These are phyloP conservation scores for Cordyceps cateniannulata DNA, from an alignment of 2,329 filamentous ascomycete genomes.

Conservation along the genomic window DNA sequence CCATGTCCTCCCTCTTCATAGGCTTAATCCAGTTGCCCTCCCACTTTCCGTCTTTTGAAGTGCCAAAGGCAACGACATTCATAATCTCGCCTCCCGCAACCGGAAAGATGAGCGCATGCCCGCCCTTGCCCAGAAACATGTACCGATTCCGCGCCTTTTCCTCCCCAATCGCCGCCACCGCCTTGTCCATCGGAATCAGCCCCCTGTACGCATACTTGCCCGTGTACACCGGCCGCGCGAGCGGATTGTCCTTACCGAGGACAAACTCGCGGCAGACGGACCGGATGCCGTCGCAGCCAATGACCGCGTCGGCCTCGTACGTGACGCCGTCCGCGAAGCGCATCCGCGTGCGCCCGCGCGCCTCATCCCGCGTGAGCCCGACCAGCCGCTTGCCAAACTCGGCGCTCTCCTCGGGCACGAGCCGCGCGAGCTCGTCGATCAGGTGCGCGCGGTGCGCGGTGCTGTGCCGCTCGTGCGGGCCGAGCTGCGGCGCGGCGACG, in stretches of 20 bases:
- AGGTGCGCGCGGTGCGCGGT: conserved; percentile 32
- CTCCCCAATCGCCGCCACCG: conserved; percentile 40
- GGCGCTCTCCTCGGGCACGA: conserved; percentile 27
- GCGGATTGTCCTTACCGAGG: conserved; percentile 34
- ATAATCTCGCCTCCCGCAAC: conserved; percentile 48
- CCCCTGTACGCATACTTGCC: conserved; percentile 53
- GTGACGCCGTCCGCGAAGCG: conserved; percentile 34
- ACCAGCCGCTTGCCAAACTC: conserved; percentile 30
- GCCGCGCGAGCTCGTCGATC: conserved; percentile 32
- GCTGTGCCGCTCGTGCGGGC: conserved; percentile 23
- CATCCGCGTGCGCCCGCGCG: conserved; percentile 21
- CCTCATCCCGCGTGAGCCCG: conserved; percentile 21
- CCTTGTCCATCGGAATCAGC: conserved; percentile 41
- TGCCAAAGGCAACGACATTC: conserved; percentile 46
- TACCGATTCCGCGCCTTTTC: conserved; percentile 25
- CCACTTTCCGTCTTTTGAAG: conserved; percentile 18
- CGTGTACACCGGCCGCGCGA: conserved; percentile 36
- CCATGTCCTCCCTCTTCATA: conserved; percentile 6
- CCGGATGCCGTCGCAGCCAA: conserved; percentile 62
- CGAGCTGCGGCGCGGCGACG: conserved; percentile 8
- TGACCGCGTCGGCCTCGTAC: conserved; percentile 33
- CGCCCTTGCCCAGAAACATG: conserved; percentile 37
- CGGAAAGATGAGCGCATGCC: conserved; percentile 53
- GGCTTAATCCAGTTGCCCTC: conserved; percentile 12
- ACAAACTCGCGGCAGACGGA: conserved; percentile 44